Percentiles rank a stretch among this genome's conserved stretches.
Conservation (phyloP, 305 asterid species). For the Andrographis paniculata region DNA sequence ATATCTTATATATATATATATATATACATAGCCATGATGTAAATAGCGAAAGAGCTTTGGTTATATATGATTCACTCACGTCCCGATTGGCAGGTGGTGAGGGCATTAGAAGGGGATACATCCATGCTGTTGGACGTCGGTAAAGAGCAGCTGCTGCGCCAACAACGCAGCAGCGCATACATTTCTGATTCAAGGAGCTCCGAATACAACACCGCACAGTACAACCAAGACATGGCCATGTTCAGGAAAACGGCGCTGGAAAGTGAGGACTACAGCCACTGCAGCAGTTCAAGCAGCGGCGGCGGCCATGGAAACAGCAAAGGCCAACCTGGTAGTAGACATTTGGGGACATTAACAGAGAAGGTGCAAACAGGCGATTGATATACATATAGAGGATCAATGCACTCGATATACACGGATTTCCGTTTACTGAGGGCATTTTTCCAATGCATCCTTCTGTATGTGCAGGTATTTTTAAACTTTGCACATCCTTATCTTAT, state of each 20-base stretch:
- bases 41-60: too few species aligned
- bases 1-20: not conserved
- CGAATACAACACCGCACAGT: constrained; percentile 56
- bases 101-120: constrained; percentile 74
- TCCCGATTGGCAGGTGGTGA: constrained; percentile 38
- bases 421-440: too few species aligned
- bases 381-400: too few species aligned
- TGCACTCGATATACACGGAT: too few species aligned
- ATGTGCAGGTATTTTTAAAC: too few species aligned
- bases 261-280: constrained; percentile 48
- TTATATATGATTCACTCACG: not conserved
- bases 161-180: constrained; percentile 51
- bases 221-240: constrained; percentile 66
- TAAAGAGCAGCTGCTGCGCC: constrained; percentile 54
- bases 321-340: constrained; percentile 43
- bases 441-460: too few species aligned
- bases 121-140: constrained; percentile 55
- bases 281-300: constrained; percentile 66
- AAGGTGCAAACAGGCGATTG: constrained; percentile 20
- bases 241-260: constrained; percentile 56
- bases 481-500: too few species aligned
- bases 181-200: constrained; percentile 55
- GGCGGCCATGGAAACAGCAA: constrained; percentile 61
- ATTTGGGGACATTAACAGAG: constrained; percentile 49
- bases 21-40: not conserved